phyloP scores from a whole-genome alignment of 169 alveolate genomes.

The Plasmodium cynomolgi region DNA sequence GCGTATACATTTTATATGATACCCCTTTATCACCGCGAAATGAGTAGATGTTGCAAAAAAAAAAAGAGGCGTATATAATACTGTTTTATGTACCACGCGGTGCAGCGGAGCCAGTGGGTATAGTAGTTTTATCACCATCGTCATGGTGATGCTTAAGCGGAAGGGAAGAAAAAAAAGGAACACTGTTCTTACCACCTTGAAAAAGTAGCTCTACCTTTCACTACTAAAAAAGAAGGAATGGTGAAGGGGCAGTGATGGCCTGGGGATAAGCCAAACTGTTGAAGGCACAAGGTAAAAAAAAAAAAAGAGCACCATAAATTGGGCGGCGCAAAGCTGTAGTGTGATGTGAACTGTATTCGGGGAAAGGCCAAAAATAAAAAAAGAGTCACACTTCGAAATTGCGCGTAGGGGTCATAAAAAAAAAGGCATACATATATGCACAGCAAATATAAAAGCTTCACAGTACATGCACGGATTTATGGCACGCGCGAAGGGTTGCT shows the following conservation, averaged over 20 bases:
- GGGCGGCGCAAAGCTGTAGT: background rate
- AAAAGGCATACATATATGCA: background rate
- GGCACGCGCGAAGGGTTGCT: background rate
- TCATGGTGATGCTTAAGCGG: background rate
- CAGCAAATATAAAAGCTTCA: background rate
- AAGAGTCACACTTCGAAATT: background rate
- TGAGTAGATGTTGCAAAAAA: background rate
- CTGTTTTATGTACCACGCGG: background rate
- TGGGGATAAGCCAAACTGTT: background rate
- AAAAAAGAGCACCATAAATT: background rate
- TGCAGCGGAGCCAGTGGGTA: background rate
- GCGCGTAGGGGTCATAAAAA: background rate
- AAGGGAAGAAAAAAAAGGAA: background rate
- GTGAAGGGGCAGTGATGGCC: background rate
- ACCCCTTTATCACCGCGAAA: constrained; percentile 36
- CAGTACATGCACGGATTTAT: background rate
- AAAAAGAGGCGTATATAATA: background rate
- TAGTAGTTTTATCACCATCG: background rate
- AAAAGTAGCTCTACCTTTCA: background rate
- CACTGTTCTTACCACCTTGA: background rate
- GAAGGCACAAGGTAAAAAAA: background rate
- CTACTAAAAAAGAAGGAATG: background rate
- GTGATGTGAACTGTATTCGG: background rate
- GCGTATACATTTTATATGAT: background rate
- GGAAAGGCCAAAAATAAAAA: background rate